phyloP scores from a whole-genome alignment of 108 stramenopile genomes.

The Stephanodiscus triporus region DNA sequence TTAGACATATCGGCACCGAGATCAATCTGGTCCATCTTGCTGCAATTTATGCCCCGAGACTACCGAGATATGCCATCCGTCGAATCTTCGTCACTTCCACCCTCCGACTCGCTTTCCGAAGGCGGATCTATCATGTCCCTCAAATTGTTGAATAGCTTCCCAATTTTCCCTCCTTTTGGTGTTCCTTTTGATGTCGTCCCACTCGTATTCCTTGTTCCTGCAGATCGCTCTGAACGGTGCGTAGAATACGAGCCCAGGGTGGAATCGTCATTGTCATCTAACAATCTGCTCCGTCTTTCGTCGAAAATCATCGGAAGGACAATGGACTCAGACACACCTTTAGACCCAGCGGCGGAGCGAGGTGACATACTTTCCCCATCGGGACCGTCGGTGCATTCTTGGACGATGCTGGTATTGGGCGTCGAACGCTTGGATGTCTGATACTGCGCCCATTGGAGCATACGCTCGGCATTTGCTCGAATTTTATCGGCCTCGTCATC shows the following conservation, averaged over 20 bases:
- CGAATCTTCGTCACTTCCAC: slow-evolving; percentile 9
- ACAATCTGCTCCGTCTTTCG: not conserved
- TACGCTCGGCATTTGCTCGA: slow-evolving; percentile 41
- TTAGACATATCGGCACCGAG: not conserved
- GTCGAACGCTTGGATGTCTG: slow-evolving; percentile 33
- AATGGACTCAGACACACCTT: not conserved
- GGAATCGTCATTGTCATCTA: slow-evolving; percentile 18
- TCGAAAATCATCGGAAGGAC: slow-evolving; percentile 3
- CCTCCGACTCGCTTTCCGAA: slow-evolving; percentile 25
- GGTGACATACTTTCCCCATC: not conserved
- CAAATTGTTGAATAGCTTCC: slow-evolving; percentile 27
- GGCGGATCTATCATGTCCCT: slow-evolving; percentile 43
- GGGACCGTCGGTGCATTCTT: slow-evolving; percentile 8
- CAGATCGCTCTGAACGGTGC: not conserved
- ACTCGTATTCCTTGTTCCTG: not conserved
- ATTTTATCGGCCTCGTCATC: slow-evolving; percentile 38
- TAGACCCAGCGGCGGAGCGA: slow-evolving; percentile 12
- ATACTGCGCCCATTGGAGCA: slow-evolving; percentile 47
- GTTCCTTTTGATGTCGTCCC: not conserved
- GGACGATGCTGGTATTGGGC: not conserved
- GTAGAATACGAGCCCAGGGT: not conserved
- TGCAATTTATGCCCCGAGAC: too few relatives aligned
- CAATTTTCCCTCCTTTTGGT: slow-evolving; percentile 12
- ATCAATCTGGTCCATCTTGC: not conserved
- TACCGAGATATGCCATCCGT: not conserved